Conservation (phyloP, 2,329 filamentous ascomycete species). For the Elsinoe necatrix region DNA sequence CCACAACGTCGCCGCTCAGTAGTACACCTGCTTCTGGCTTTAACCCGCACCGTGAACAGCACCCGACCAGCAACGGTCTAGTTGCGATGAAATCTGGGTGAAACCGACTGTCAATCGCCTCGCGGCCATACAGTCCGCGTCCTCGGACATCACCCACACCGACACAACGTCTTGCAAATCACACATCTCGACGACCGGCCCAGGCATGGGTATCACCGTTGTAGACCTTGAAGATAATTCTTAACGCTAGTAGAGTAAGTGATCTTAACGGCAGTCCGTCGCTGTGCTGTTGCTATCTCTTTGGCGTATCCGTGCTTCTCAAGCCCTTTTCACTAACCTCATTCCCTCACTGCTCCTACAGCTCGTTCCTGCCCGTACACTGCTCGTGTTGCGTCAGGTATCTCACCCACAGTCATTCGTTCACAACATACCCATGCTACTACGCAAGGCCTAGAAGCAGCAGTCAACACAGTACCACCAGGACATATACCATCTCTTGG, state of each 20-base stretch:
- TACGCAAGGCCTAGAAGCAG: neutral
- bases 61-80: constrained; percentile 3
- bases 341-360: neutral
- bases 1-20: constrained; percentile 4
- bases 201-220: constrained; percentile 11
- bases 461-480: neutral
- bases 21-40: neutral
- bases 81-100: constrained; percentile 8
- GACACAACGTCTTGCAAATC: constrained; percentile 8
- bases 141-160: constrained; percentile 2
- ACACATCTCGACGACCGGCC: neutral
- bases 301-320: constrained; percentile 10
- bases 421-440: constrained; percentile 8
- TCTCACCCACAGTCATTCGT: constrained; percentile 16
- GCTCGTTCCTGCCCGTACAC: constrained; percentile 8
- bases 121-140: constrained; percentile 1
- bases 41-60: neutral
- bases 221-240: neutral
- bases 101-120: neutral
- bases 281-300: constrained; percentile 13
- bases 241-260: constrained; percentile 8
- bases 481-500: neutral
- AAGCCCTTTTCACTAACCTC: constrained; percentile 5
- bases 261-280: constrained; percentile 14
- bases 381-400: constrained; percentile 12